Percentiles rank a stretch among this genome's conserved stretches.
Evolutionary conservation across 2,329 filamentous ascomycete species (phyloP).

Genomic region (Xylaria hypoxylon): DNA sequence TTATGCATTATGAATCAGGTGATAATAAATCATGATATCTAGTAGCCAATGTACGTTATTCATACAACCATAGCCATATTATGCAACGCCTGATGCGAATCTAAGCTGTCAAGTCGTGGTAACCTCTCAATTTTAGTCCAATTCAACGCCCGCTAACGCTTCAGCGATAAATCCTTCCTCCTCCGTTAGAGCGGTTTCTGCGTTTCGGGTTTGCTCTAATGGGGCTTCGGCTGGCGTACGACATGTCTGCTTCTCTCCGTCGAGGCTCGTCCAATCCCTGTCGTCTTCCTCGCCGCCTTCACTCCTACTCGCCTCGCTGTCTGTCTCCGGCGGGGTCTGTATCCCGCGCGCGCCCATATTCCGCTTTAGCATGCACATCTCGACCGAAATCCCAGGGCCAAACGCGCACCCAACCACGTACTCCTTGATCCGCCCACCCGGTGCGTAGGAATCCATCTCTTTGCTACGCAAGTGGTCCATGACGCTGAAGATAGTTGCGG

Average conservation of each 20-base stretch:
- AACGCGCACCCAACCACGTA: slow-evolving; percentile 76
- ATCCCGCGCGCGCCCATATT: slow-evolving; percentile 52
- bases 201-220: background rate
- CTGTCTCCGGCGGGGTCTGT: slow-evolving; percentile 66
- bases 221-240: slow-evolving; percentile 39
- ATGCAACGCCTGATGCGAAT: slow-evolving; percentile 10
- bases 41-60: slow-evolving; percentile 1
- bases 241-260: slow-evolving; percentile 40
- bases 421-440: slow-evolving; percentile 62
- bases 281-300: slow-evolving; percentile 54
- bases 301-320: slow-evolving; percentile 61
- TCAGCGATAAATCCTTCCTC: slow-evolving; percentile 39
- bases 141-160: slow-evolving; percentile 43
- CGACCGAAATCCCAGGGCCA: slow-evolving; percentile 75
- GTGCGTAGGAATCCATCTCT: slow-evolving; percentile 69
- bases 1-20: background rate
- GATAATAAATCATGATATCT: slow-evolving; percentile 8
- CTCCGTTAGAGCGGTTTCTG: background rate
- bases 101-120: background rate
- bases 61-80: slow-evolving; percentile 16
- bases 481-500: slow-evolving; percentile 76
- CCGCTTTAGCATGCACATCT: slow-evolving; percentile 74
- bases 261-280: slow-evolving; percentile 47
- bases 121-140: slow-evolving; percentile 39
- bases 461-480: slow-evolving; percentile 69